These are phyloP conservation scores for Sphaceloma murrayae DNA, from an alignment of 2,329 filamentous ascomycete genomes.

Conservation along the genomic window DNA sequence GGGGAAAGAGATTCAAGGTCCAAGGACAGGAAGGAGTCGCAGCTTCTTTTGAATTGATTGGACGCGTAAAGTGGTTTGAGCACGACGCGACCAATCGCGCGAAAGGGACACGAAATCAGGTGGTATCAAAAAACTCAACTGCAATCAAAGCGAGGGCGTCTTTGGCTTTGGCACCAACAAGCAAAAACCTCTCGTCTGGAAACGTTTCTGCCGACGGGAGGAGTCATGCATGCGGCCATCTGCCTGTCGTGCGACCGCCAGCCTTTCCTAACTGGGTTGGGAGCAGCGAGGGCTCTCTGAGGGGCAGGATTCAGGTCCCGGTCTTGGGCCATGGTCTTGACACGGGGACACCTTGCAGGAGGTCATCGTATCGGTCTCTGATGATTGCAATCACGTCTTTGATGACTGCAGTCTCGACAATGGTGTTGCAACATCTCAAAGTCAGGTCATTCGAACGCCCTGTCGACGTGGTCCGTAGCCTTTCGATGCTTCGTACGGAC, in stretches of 20 bases:
- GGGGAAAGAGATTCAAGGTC: neutral
- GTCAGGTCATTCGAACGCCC: neutral
- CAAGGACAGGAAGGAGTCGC: neutral
- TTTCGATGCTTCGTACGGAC: neutral
- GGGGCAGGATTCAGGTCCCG: neutral
- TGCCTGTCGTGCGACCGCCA: neutral
- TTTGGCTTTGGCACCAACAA: neutral
- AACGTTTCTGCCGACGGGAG: neutral
- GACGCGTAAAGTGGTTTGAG: neutral
- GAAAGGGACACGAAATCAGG: conserved; percentile 12
- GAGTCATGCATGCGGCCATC: conserved; percentile 11
- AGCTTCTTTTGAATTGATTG: conserved; percentile 5
- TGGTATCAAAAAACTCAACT: conserved; percentile 3
- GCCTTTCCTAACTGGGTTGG: neutral
- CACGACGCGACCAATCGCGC: conserved; percentile 5
- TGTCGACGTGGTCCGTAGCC: neutral
- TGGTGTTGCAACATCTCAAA: neutral
- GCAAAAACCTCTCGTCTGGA: neutral
- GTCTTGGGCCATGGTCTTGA: neutral
- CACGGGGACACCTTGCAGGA: too few relatives aligned
- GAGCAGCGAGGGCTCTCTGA: neutral
- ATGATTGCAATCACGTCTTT: neutral
- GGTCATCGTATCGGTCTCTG: too few relatives aligned
- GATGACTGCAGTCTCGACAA: neutral
- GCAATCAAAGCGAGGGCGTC: conserved; percentile 6